Evolutionary conservation across 176 grass and related monocot genomes (phyloP).

Genomic region (Avena eriantha): DNA sequence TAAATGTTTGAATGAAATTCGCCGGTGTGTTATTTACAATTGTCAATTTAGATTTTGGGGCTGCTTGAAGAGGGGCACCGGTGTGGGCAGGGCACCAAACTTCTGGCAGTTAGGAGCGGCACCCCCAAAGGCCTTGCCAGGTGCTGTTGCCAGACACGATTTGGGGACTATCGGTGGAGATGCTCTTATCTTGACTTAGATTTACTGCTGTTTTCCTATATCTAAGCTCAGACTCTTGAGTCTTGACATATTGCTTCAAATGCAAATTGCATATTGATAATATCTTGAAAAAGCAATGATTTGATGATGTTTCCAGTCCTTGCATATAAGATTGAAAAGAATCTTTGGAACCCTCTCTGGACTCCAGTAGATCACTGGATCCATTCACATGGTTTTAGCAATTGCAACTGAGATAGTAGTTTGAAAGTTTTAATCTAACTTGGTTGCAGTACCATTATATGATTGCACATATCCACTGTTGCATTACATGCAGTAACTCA

Average conservation of each 20-base stretch:
- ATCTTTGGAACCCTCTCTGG: neutral
- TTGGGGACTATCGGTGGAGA: no score
- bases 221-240: neutral
- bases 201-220: neutral
- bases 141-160: no score
- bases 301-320: neutral
- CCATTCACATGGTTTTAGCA: neutral
- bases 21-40: no score
- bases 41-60: no score
- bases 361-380: slow-evolving; percentile 4
- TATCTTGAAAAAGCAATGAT: neutral
- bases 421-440: neutral
- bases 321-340: neutral
- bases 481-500: neutral
- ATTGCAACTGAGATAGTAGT: neutral
- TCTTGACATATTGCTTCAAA: neutral
- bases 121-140: no score
- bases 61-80: no score
- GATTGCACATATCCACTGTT: neutral
- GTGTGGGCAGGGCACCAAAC: no score
- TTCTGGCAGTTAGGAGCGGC: no score
- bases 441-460: neutral
- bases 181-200: neutral
- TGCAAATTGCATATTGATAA: neutral
- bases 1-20: no score